Conservation (phyloP, 164 flowering plant species). For the Umbilicus rupestris region DNA sequence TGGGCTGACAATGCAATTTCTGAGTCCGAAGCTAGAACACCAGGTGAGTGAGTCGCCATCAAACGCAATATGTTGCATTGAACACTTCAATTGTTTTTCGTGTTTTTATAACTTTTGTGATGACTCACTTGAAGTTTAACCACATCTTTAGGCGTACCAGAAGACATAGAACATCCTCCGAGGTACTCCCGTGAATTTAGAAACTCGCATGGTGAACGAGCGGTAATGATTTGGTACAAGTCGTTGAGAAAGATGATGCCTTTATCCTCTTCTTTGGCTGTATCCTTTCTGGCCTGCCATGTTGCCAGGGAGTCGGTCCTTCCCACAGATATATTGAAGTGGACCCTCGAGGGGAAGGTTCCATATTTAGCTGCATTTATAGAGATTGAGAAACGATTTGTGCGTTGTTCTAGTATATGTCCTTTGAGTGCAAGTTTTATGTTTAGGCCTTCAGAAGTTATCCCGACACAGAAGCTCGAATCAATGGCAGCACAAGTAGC, state of each 20-base stretch:
- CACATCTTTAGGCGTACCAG: slow-evolving; percentile 29
- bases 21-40: slow-evolving; percentile 41
- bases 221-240: slow-evolving; percentile 50
- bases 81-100: neutral
- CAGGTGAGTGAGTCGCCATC: slow-evolving; percentile 15
- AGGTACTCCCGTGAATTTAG: slow-evolving; percentile 37
- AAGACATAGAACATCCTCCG: slow-evolving; percentile 14
- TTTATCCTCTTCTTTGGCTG: slow-evolving; percentile 41
- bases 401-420: slow-evolving; percentile 34
- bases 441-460: slow-evolving; percentile 52
- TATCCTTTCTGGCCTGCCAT: slow-evolving; percentile 78
- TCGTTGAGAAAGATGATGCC: slow-evolving; percentile 50
- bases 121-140: too few species aligned
- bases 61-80: too few species aligned
- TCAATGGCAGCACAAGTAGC: slow-evolving; percentile 62
- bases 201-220: slow-evolving; percentile 44
- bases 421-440: slow-evolving; percentile 50
- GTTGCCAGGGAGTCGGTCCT: slow-evolving; percentile 63
- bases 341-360: slow-evolving; percentile 83
- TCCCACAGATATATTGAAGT: slow-evolving; percentile 64
- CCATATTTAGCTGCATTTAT: slow-evolving; percentile 67
- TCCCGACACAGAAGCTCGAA: slow-evolving; percentile 50
- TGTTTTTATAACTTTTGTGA: neutral
- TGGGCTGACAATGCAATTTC: slow-evolving; percentile 50
- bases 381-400: slow-evolving; percentile 47